Percentiles rank a stretch among this genome's conserved stretches.
phyloP scores from a whole-genome alignment of 257 asterid genomes.

The Echites panduratus region DNA sequence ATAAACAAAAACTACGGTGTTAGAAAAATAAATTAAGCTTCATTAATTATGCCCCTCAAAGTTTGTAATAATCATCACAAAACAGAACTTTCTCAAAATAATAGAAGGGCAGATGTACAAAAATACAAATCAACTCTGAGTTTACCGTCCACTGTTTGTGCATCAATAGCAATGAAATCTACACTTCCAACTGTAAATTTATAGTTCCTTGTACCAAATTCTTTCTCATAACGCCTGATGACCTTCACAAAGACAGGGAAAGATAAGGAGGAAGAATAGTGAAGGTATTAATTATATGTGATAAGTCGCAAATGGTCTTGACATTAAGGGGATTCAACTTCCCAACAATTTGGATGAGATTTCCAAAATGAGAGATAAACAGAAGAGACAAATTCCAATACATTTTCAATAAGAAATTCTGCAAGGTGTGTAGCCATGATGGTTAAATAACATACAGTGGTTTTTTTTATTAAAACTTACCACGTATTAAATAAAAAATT shows the following conservation, averaged over 20 bases:
- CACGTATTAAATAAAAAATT: background rate
- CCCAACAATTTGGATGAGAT: background rate
- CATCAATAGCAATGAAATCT: slow-evolving; percentile 72
- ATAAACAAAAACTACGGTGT: background rate
- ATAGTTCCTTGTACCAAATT: slow-evolving; percentile 75
- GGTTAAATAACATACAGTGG: background rate
- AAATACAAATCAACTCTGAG: background rate
- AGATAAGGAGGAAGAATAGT: background rate
- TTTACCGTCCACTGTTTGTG: slow-evolving; percentile 91
- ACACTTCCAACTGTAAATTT: slow-evolving; percentile 62
- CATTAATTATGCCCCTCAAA: background rate
- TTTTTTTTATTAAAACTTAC: background rate
- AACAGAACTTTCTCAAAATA: background rate
- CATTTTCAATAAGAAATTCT: background rate
- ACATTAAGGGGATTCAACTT: background rate
- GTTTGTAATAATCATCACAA: background rate
- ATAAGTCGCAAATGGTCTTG: background rate
- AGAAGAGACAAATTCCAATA: background rate
- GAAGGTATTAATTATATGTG: background rate
- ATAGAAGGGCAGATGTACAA: background rate
- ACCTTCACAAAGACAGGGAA: slow-evolving; percentile 37
- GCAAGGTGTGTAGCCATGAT: background rate
- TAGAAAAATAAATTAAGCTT: background rate
- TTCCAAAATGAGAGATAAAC: background rate
- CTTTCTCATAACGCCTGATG: slow-evolving; percentile 63